phyloP scores from a whole-genome alignment of 202 grass and related monocot genomes.

The Cymbopogon flexuosus region DNA sequence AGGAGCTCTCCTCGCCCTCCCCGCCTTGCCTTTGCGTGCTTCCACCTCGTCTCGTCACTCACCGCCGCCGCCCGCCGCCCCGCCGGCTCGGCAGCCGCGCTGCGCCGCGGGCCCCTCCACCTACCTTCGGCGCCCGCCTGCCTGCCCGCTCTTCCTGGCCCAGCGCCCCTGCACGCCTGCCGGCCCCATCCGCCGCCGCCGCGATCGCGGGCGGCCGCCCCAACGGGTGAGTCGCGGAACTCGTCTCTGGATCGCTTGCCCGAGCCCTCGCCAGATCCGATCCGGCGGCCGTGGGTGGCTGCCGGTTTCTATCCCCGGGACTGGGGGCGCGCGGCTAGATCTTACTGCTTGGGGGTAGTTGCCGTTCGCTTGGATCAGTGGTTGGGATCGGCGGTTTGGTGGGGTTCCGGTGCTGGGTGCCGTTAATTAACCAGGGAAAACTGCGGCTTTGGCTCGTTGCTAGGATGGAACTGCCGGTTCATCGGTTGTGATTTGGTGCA shows the following conservation, averaged over 20 bases:
- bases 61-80: not conserved
- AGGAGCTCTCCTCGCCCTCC: not conserved
- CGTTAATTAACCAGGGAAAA: not conserved
- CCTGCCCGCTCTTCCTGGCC: not conserved
- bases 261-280: slow-evolving; percentile 12
- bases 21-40: not conserved
- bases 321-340: slow-evolving; percentile 16
- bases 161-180: not conserved
- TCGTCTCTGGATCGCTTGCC: not conserved
- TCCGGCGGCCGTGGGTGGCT: not conserved
- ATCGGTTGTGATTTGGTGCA: slow-evolving; percentile 1
- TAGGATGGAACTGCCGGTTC: slow-evolving; percentile 1
- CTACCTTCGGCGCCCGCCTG: not conserved
- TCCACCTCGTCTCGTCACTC: not conserved
- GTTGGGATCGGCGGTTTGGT: not conserved
- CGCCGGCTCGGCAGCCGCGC: not conserved
- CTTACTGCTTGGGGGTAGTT: slow-evolving; percentile 11
- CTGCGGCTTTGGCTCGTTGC: not conserved
- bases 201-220: not conserved
- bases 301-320: not conserved
- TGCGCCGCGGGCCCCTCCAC: not conserved
- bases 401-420: not conserved
- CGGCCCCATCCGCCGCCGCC: not conserved
- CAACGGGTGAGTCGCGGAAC: slow-evolving; percentile 20
- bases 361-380: slow-evolving; percentile 2